Evolutionary conservation across 495 filamentous ascomycete genomes (phyloP).

Genomic region (Melanomma pulvis-pyrius): DNA sequence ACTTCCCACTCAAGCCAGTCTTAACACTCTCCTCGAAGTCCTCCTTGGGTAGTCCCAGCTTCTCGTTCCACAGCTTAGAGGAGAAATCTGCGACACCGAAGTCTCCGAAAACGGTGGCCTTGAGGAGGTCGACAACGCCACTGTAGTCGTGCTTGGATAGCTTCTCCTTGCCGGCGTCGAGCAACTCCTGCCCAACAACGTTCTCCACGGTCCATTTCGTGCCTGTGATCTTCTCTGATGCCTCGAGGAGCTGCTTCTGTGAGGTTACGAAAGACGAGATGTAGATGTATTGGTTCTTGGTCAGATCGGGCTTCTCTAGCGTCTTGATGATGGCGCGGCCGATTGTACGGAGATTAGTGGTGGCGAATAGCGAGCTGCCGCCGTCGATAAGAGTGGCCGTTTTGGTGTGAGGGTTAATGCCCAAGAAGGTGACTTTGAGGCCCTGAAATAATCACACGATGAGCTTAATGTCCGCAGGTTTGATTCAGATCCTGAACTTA

Average conservation of each 20-base stretch:
- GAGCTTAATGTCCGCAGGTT: background rate
- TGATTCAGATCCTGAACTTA: conserved; percentile 19
- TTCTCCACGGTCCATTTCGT: conserved; percentile 48
- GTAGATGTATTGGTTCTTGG: conserved; percentile 54
- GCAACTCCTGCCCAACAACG: conserved; percentile 42
- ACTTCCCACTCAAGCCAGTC: conserved; percentile 25
- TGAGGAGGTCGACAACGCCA: conserved; percentile 20
- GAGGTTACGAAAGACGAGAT: conserved; percentile 51
- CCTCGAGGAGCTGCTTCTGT: conserved; percentile 52
- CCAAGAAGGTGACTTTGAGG: conserved; percentile 49
- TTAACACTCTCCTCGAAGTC: conserved; percentile 35
- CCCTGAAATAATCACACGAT: conserved; percentile 1
- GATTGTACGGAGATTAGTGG: conserved; percentile 50
- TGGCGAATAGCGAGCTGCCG: conserved; percentile 46
- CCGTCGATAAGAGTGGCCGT: conserved; percentile 53
- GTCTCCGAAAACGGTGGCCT: conserved; percentile 16
- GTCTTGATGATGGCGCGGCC: conserved; percentile 48
- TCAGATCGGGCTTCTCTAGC: conserved; percentile 48
- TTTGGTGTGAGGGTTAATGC: conserved; percentile 48
- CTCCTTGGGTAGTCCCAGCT: conserved; percentile 36
- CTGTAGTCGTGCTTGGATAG: conserved; percentile 46
- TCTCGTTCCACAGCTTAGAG: conserved; percentile 33
- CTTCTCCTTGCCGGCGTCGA: conserved; percentile 41
- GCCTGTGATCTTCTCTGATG: conserved; percentile 50
- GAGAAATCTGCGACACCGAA: conserved; percentile 17